Base-by-base conservation (phyloP, 352 stramenopile genomes). In the Vaucheria bursata region DNA sequence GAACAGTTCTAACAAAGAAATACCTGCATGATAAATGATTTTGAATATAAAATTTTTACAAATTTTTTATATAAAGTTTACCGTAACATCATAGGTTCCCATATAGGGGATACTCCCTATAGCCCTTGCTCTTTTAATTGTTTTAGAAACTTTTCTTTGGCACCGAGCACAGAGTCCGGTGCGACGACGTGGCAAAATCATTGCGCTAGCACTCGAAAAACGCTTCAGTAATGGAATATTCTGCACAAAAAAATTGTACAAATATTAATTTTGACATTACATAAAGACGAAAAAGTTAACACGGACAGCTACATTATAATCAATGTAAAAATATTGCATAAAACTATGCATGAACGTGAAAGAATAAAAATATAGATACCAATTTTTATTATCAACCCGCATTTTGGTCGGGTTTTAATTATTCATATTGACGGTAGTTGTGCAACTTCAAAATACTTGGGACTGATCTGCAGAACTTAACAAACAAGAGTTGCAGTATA, bases 101-200 rank as follows among this genome's bases (percentile, higher is more conserved):
- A 82, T 53, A 5, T 73, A 79, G 32, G 79, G 79, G 6, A 84
- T 33, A 12, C 75, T 39, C 1, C 79, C 79, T 69, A 84, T 64
- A 34, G 83, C 75, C 0, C 79, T 7, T 1, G 75, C 68, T 32
- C 67, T 53, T 78, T 84, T 84, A n/a, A 84, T 33, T 12, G 73
- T 75, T 0, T 35, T 0, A 29, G 79, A 36, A 31, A 84, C 79
- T 75, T 84, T 84, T 53, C 79, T 75, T 74, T 84, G 79, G 68
- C 79, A 84, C 38, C 79, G 78, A 8, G 73, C 66, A 50, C 79
- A 84, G 33, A 84, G 65, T 18, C 79, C 79, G 31, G 79, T 84
- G 36, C 52, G 69, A 35, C 75, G 50, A 5, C 79, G 74, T 8
- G 38, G 38, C 33, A 79, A 45, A 31, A 84, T 84, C 79, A 84